A percentile compares a stretch with the other conserved stretches of the same genome.
Evolutionary conservation across 805 yeast genomes (phyloP).

Genomic region (Metschnikowia colocasiae): DNA sequence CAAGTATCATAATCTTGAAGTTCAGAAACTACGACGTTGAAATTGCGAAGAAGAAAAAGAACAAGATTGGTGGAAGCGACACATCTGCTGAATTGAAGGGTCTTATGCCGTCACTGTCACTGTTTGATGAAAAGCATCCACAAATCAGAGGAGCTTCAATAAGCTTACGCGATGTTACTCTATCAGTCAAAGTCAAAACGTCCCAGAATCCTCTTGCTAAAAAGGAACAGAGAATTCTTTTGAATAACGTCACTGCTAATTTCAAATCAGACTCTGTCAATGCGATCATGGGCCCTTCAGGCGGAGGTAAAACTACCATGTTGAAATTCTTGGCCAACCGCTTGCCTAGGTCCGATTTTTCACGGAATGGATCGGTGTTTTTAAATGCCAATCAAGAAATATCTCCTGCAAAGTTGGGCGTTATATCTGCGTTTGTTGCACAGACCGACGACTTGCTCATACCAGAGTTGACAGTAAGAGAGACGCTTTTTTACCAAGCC

Average conservation of each 20-base stretch:
- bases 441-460: conserved; percentile 76
- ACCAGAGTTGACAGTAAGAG: conserved; percentile 71
- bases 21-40: conserved; percentile 50
- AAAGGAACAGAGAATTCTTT: conserved; percentile 14
- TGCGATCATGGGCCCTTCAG: conserved; percentile 80
- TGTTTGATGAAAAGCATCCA: conserved; percentile 9
- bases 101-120: conserved; percentile 3
- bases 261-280: conserved; percentile 57
- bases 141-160: conserved; percentile 10
- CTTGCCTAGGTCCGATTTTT: conserved; percentile 26
- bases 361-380: conserved; percentile 24
- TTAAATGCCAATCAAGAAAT: conserved; percentile 28
- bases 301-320: conserved; percentile 71
- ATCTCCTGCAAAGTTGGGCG: conserved; percentile 23
- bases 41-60: conserved; percentile 41
- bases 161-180: conserved; percentile 11
- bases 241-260: conserved; percentile 46
- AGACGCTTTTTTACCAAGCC: conserved; percentile 72
- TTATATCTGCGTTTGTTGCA: conserved; percentile 66
- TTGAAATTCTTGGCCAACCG: conserved; percentile 63
- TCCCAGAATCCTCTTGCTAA: conserved; percentile 9
- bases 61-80: conserved; percentile 27
- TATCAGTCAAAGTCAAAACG: conserved; percentile 15
- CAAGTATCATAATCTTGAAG: conserved; percentile 47
- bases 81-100: background rate